Evolutionary conservation across 148 eudicot genomes (phyloP), one percentile per base, ranked within the genome.

Genomic region (Heliosperma pusillum): DNA sequence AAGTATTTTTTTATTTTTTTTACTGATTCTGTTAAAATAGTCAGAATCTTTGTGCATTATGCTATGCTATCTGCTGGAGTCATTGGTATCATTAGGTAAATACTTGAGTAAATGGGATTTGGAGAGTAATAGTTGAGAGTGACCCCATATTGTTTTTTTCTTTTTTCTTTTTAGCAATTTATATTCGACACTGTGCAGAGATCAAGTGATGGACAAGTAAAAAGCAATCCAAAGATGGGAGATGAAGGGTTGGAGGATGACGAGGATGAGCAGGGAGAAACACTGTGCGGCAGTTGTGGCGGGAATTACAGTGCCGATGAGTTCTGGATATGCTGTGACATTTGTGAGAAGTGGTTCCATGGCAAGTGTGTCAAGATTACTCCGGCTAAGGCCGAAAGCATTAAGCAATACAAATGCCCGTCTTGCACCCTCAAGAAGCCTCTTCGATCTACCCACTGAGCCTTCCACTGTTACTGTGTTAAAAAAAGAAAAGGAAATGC

Each of bases 341-440:
- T 86, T 45, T 88, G 91, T 69, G 91, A 88, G 87, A 88, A 74
- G 79, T 88, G 91, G 91, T 88, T 88, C 70, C 91, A 88, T 73
- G 91, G 89, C 20, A 88, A 88, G 83, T 88, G 91, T 61, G 91
- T 88, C 55, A 88, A 86, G 87, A 84, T 88, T 70, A 88, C 91
- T 65, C 89, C 91, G 12, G 91, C 89, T 30, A 82, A 77, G 81
- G 91, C 91, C 29, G 89, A 86, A 78, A 88, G 84, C 73, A 88
- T 88, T 72, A 88, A 88, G 84, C 91, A 88, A 66, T 88, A 88
- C 87, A 88, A 86, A 82, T 88, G 89, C 80, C 89, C 89, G 15
- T 79, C 89, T 5, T 88, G 89, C 83, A 88, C 55, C 10, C 55
- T 50, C 55, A 50, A 50, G 55, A 50, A 50, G 55, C 55, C 55